Evolutionary conservation across 1,284 basidiomycete genomes (phyloP), one percentile per base, ranked within the genome.

Genomic region (Sphagnurus paluster): DNA sequence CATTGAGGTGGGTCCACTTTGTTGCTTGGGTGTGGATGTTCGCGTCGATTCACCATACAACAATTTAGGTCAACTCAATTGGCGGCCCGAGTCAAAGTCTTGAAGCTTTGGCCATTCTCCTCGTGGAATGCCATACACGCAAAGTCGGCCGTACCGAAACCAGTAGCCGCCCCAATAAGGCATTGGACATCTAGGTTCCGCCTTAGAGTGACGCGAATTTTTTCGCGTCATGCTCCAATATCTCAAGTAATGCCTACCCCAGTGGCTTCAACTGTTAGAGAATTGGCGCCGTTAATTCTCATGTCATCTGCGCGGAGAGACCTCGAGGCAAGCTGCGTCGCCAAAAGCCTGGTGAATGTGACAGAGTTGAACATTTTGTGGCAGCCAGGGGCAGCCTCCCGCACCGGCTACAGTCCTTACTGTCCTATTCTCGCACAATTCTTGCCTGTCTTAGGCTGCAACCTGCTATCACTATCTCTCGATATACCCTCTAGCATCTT

Each of bases 51-150:
- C 28, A 28, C 17, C 11, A 17, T 26, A 9, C 16, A 20, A 2
- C 8, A n/a, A 26, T 41, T 24, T 25, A 53, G 47, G 16, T 49
- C 40, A 26, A 26, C 48, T n/a, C 38, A 26, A 13, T 19, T 56
- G 25, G 50, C 52, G 9, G 41, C 48, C 44, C 55, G 56, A 16
- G 53, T 62, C 9, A 54, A 52, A n/a, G 47, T 49, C 21, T 50
- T 59, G 30, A 56, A 55, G 8, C 37, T 61, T 13, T 62, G 60
- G 57, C 57, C 59, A 14, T 44, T 48, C 19, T 56, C 57, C 3
- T 47, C 60, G 16, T 49, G 59, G 37, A 52, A 60, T 23, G 55
- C 57, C 25, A 51, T 59, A 19, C 36, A 45, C 20, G 42, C 55
- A 9, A 19, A 5, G 13, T 34, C 21, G 7, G 9, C 11, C n/a